Evolutionary conservation across 371 early-diverging fungal genomes (phyloP), one percentile per base, ranked within the genome.

Genomic region (Circinella minor): DNA sequence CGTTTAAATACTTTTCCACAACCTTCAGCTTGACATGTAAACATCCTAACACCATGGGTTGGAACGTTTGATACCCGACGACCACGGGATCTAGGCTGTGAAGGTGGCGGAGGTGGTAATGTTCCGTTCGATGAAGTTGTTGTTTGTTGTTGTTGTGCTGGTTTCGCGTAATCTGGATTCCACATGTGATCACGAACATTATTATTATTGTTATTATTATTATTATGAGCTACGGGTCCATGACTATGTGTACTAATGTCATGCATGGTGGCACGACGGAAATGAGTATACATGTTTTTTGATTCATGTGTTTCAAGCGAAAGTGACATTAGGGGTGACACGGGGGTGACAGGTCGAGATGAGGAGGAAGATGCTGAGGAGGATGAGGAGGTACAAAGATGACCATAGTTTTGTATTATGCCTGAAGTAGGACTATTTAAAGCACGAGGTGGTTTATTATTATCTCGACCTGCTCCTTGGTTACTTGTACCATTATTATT

Each of bases 1-100:
- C 90, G 69, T 66, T 90, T 90, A 61, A 90, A 90, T 14, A 87
- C 81, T 67, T 86, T 84, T 51, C 86, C 84, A 63, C 91, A 90
- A 8, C 84, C 87, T 36, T 80, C 80, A 38, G 77, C 73, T 61
- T 77, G 78, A 70, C 90, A 90, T 43, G 79, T 75, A 71, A 81
- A 84, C 80, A 81, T 81, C 17, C 87, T 84, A 17, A 75, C 63
- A 60, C 80, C 78, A n/a, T 74, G 71, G 6, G 68, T 75, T 17
- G 84, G 78, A 37, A 83, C 73, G 63, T 76, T 84, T 14, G 88
- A 86, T 38, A 88, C 88, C 20, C 88, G 84, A 37, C 88, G 80
- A 17, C 87, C 88, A 36, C 87, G 77, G 4, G 88, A 87, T 9
- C 87, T 27, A 36, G 65, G 65, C 10, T 49, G 48, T 54, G 43